These are phyloP conservation scores for Dictyophora rubrovolvata DNA, from an alignment of 768 basidiomycete genomes.

Conservation along the genomic window DNA sequence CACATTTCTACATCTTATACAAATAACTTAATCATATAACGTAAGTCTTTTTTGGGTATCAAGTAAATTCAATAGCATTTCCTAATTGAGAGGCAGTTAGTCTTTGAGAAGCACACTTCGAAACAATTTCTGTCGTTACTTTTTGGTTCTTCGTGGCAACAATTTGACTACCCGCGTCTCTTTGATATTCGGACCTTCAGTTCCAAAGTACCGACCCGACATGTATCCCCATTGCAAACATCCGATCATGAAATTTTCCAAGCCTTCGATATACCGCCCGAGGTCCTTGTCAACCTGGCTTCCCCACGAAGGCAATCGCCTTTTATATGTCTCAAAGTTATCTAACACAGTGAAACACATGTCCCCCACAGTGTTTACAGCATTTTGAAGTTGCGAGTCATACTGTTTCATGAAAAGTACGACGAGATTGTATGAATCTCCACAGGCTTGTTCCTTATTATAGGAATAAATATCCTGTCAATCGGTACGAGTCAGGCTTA, in stretches of 20 bases:
- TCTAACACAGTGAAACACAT: slow-evolving; percentile 23
- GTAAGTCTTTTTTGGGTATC: no score
- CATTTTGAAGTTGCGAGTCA: slow-evolving; percentile 23
- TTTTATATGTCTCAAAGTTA: slow-evolving; percentile 22
- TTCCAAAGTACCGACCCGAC: slow-evolving; percentile 60
- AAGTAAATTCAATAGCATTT: no score
- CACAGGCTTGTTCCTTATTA: slow-evolving; percentile 29
- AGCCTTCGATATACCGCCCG: slow-evolving; percentile 26
- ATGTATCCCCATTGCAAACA: slow-evolving; percentile 66
- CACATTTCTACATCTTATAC: no score
- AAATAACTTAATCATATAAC: no score
- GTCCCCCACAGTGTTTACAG: slow-evolving; percentile 28
- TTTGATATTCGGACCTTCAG: slow-evolving; percentile 44
- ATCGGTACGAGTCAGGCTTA: neutral
- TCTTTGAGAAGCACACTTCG: no score
- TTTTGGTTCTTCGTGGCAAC: slow-evolving; percentile 23
- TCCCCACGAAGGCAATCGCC: slow-evolving; percentile 51
- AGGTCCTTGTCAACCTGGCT: slow-evolving; percentile 50
- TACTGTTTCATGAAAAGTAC: slow-evolving; percentile 31
- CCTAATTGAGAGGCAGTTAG: no score
- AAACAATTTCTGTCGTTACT: neutral
- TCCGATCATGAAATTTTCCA: slow-evolving; percentile 42
- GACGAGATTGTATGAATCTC: slow-evolving; percentile 33
- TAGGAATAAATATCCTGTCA: slow-evolving; percentile 32
- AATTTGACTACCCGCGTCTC: slow-evolving; percentile 41